Percentiles rank a stretch among this genome's conserved stretches.
Conservation (phyloP, 106 monocot genomes). For the Gastrodia elata region DNA sequence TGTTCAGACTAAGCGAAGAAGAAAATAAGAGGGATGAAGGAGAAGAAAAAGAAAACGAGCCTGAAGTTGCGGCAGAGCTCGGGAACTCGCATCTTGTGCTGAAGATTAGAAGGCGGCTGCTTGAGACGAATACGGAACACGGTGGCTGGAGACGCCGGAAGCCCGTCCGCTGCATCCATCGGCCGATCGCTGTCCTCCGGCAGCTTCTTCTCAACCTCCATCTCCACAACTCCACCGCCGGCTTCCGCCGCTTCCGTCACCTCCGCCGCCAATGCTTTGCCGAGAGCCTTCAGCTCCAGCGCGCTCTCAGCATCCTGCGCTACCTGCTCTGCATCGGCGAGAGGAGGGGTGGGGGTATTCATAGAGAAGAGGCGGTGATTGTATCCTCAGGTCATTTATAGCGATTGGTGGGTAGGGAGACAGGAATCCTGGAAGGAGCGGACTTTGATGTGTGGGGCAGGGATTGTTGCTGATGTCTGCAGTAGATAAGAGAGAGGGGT, state of each 20-base stretch:
- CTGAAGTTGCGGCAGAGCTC: conserved; percentile 98
- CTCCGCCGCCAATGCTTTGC: conserved; percentile 1
- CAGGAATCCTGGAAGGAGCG: conserved; percentile 13
- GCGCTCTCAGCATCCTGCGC: conserved; percentile 13
- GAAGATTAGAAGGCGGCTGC: conserved; percentile 66
- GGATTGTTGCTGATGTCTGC: not conserved
- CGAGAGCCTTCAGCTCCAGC: not conserved
- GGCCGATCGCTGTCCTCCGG: conserved; percentile 32
- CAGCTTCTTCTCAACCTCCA: conserved; percentile 10
- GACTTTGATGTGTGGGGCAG: conserved; percentile 11
- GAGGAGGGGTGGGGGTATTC: conserved; percentile 19
- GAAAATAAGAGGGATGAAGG: no score
- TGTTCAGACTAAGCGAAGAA: not conserved
- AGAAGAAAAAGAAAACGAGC: no score
- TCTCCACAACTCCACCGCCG: conserved; percentile 9
- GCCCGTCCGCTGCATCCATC: conserved; percentile 35
- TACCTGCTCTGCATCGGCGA: conserved; percentile 3
- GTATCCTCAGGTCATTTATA: conserved; percentile 44
- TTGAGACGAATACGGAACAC: conserved; percentile 86
- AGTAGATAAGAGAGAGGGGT: not conserved
- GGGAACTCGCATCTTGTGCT: conserved; percentile 94
- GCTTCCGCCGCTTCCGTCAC: conserved; percentile 3
- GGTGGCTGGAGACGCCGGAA: conserved; percentile 40
- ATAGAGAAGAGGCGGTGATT: conserved; percentile 14
- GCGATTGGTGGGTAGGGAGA: conserved; percentile 24